These are phyloP conservation scores for Saccharomycopsis crataegensis DNA, from an alignment of 1,139 yeast genomes.

Conservation along the genomic window DNA sequence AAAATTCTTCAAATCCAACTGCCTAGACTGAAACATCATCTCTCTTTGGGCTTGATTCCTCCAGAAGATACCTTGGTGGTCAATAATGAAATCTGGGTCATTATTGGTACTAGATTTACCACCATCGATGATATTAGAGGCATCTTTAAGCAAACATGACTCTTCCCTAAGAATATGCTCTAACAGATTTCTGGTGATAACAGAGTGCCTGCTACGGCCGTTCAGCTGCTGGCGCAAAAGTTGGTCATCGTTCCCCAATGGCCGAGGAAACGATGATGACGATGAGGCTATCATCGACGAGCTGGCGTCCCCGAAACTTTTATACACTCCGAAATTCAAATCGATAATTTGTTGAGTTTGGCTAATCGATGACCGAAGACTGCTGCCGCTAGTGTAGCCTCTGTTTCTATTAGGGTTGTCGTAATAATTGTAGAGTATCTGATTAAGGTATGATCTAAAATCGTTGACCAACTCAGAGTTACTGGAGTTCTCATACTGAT, in stretches of 20 bases:
- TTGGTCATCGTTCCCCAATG: too few species aligned
- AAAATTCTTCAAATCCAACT: slow-evolving; percentile 23
- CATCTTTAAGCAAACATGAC: neutral
- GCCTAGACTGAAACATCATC: slow-evolving; percentile 21
- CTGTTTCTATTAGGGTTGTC: neutral
- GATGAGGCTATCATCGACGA: neutral
- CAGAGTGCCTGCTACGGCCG: neutral
- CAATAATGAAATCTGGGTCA: slow-evolving; percentile 12
- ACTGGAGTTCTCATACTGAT: slow-evolving; percentile 3
- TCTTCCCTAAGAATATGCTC: neutral
- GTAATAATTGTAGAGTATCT: slow-evolving; percentile 1
- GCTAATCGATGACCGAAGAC: neutral
- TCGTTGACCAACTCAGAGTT: slow-evolving; percentile 13
- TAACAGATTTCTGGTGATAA: neutral
- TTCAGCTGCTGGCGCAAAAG: too few species aligned
- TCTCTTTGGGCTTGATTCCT: slow-evolving; percentile 21
- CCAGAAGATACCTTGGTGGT: slow-evolving; percentile 27
- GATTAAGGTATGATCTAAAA: slow-evolving; percentile 5
- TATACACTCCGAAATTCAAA: slow-evolving; percentile 1
- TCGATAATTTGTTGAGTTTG: slow-evolving; percentile 8
- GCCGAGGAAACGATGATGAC: neutral
- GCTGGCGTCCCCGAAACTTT: neutral
- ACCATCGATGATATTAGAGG: neutral
- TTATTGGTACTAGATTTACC: neutral
- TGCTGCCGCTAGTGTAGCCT: neutral